phyloP scores from a whole-genome alignment of 345 rosid genomes.

The Viola odorata region DNA sequence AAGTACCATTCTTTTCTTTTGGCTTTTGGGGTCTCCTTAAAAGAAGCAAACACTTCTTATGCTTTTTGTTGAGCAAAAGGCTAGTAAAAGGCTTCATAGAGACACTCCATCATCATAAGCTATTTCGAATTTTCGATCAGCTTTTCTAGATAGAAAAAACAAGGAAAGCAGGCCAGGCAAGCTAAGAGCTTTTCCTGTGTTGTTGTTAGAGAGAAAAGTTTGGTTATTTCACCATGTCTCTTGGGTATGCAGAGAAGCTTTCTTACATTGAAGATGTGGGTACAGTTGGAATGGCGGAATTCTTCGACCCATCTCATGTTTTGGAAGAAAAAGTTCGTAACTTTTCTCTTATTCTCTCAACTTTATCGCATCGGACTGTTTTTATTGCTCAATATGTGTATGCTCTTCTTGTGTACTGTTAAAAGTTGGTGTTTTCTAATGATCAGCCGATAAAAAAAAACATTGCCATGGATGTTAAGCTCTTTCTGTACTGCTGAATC shows the following conservation, averaged over 20 bases:
- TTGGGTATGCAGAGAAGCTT: slow-evolving; percentile 97
- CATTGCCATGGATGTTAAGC: background rate
- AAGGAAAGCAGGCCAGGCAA: background rate
- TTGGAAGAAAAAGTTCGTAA: slow-evolving; percentile 69
- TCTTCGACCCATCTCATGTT: slow-evolving; percentile 67
- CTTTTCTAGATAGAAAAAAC: no score
- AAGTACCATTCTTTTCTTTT: slow-evolving; percentile 1
- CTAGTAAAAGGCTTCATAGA: background rate
- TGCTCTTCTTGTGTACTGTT: background rate
- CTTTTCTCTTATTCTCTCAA: background rate
- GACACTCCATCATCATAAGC: no score
- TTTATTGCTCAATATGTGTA: background rate
- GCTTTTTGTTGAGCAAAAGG: slow-evolving; percentile 15
- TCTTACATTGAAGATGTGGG: slow-evolving; percentile 99
- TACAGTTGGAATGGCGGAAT: slow-evolving; percentile 88
- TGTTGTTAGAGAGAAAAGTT: no score
- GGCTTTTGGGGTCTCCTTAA: slow-evolving; percentile 41
- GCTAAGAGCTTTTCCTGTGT: no score
- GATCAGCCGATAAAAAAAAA: background rate
- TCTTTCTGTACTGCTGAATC: background rate
- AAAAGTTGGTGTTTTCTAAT: no score
- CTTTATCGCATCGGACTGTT: background rate
- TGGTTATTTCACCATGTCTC: slow-evolving; percentile 50
- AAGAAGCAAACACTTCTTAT: slow-evolving; percentile 25
- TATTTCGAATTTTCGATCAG: no score